These are phyloP conservation scores for Delitschia confertaspora DNA, from an alignment of 495 filamentous ascomycete species.

Conservation along the genomic window DNA sequence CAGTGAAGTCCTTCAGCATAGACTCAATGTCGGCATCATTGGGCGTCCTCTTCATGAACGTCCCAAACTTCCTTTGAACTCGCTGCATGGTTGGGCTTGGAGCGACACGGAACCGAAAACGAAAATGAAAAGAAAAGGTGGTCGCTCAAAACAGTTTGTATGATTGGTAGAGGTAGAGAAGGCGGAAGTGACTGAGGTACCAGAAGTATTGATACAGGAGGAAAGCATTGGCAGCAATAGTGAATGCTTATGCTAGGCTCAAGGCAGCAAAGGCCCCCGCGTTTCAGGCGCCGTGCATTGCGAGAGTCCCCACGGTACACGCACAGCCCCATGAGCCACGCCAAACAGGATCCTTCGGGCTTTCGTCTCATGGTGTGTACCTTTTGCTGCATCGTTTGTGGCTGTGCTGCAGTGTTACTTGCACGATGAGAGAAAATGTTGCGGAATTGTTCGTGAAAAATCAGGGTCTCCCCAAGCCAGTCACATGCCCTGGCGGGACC, in stretches of 20 bases:
- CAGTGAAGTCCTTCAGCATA: slow-evolving; percentile 73
- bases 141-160: too few relatives aligned
- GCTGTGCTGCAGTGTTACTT: too few relatives aligned
- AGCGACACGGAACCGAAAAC: background rate
- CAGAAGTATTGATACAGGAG: too few relatives aligned
- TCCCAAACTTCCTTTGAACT: slow-evolving; percentile 67
- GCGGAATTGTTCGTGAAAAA: background rate
- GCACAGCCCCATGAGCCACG: background rate
- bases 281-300: background rate
- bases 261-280: background rate
- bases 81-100: slow-evolving; percentile 74
- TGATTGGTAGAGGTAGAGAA: background rate
- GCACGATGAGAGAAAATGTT: too few relatives aligned
- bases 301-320: background rate
- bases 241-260: background rate
- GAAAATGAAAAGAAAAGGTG: slow-evolving; percentile 1
- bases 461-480: slow-evolving; percentile 11
- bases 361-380: background rate
- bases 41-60: slow-evolving; percentile 57
- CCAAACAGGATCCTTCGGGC: background rate
- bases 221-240: background rate
- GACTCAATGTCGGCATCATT: slow-evolving; percentile 72
- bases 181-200: slow-evolving; percentile 3
- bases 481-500: slow-evolving; percentile 12
- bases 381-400: too few relatives aligned